A percentile compares a stretch with the other conserved stretches of the same genome.
phyloP scores from a whole-genome alignment of 2,329 filamentous ascomycete species.

The Neonectria sp. region DNA sequence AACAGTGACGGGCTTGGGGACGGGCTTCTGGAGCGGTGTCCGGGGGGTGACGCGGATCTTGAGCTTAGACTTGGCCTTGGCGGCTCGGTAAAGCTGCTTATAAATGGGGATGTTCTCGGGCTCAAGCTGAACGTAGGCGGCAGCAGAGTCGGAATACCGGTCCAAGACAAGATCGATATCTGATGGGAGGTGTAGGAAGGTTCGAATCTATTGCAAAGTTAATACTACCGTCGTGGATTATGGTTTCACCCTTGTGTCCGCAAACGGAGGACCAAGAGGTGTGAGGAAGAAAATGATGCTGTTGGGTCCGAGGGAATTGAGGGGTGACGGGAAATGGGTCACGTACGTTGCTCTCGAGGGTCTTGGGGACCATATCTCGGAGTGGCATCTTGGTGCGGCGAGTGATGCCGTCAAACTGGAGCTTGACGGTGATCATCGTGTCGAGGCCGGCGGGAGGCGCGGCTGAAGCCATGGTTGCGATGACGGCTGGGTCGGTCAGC shows the following conservation, averaged over 20 bases:
- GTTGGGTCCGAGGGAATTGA: not conserved
- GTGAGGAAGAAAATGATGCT: not conserved
- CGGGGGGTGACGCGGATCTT: conserved; percentile 81
- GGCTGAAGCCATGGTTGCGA: conserved; percentile 47
- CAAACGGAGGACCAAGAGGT: not conserved
- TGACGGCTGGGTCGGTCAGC: conserved; percentile 22
- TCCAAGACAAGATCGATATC: conserved; percentile 75
- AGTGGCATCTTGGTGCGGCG: conserved; percentile 92
- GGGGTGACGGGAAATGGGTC: conserved; percentile 31
- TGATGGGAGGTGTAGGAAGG: conserved; percentile 53
- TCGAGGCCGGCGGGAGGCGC: conserved; percentile 46
- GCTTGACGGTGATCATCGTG: conserved; percentile 82
- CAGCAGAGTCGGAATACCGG: conserved; percentile 95
- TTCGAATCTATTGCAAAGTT: conserved; percentile 52
- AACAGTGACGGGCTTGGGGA: conserved; percentile 62
- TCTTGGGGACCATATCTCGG: conserved; percentile 81
- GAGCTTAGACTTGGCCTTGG: conserved; percentile 98
- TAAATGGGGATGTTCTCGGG: conserved; percentile 85
- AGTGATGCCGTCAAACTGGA: conserved; percentile 81
- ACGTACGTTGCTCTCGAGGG: conserved; percentile 89
- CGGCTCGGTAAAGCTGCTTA: conserved; percentile 96
- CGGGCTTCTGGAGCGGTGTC: conserved; percentile 49
- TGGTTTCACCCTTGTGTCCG: conserved; percentile 1
- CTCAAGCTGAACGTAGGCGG: conserved; percentile 84
- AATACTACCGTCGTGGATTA: conserved; percentile 19